Evolutionary conservation across 768 basidiomycete genomes (phyloP), one percentile per base, ranked within the genome.

Genomic region (Lactarius pseudohatsudake): DNA sequence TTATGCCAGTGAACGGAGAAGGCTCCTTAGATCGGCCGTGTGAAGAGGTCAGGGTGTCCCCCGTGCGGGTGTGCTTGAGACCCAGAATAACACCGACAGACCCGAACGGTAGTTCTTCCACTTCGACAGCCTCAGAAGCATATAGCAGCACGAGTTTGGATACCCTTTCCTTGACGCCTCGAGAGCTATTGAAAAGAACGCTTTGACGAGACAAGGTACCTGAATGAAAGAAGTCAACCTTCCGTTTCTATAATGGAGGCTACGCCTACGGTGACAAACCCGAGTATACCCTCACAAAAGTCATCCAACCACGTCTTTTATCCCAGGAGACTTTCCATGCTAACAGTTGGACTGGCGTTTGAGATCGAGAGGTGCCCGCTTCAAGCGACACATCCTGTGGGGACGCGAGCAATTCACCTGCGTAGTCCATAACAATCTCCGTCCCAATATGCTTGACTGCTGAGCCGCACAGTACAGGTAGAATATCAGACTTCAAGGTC

Each of bases 281-380:
- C 61, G 92, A 93, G 75, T 95, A 95, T 22, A 95, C 85, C 30
- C 93, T 82, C 45, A 95, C 88, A 74, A 93, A 95, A 2, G 93
- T 94, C 92, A 95, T 93, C 93, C 93, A 95, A 28, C 93, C 93
- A 71, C 82, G 83, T 64, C 79, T 84, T 65, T 86, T 86, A 72
- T 95, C 92, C 92, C 92, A 94, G 36, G 80, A 81, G 26, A 95
- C 93, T 74, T 95, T 95, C 93, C 94, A 95, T 2, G 90, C 93
- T 32, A 95, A 79, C 69, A 88, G 75, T 41, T 84, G 85, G 28
- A 90, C 72, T 1, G 86, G 85, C 0, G 81, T 73, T 62, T 84
- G 83, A 28, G 76, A 71, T 62, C 84, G 83, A 28, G 75, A 70
- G 20, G 72, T 73, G 69, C 84, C 83, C 16, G 70, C 71, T 53